Conservation (phyloP, 352 stramenopile species). For the Phytopythium vexans region DNA sequence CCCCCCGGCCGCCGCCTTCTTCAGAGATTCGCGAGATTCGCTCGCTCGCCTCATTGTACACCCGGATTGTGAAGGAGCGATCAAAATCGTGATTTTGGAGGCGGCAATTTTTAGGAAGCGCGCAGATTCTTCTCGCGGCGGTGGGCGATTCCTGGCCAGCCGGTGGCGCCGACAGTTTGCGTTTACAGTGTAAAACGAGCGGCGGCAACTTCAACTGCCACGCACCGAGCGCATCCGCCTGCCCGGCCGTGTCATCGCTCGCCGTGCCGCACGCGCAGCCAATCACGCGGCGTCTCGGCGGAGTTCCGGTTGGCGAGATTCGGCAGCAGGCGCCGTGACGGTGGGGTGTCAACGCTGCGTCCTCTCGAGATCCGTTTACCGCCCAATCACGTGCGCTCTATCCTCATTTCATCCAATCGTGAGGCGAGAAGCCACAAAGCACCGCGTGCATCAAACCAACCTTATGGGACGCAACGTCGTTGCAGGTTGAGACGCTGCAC, state of each 20-base stretch:
- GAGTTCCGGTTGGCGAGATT: background rate
- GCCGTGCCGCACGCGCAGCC: conserved; percentile 2
- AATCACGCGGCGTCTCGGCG: conserved; percentile 1
- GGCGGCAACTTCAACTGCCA: conserved; percentile 2
- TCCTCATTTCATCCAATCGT: background rate
- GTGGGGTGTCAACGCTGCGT: conserved; percentile 1
- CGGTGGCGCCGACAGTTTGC: background rate
- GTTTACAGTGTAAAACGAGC: background rate
- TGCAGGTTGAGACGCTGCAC: no score
- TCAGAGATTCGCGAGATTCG: no score
- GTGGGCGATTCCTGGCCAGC: background rate
- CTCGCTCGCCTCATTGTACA: no score
- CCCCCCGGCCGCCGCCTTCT: no score
- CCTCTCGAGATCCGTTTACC: background rate
- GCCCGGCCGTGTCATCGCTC: conserved; percentile 2
- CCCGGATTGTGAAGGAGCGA: background rate
- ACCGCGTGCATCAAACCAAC: no score
- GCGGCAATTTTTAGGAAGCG: background rate
- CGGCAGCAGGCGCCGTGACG: conserved; percentile 1
- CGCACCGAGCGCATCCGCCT: background rate
- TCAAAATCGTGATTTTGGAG: conserved; percentile 7
- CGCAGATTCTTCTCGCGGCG: background rate
- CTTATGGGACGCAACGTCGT: no score
- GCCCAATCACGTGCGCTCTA: background rate
- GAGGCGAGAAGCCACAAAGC: no score